These are phyloP conservation scores for Osmanthus fragrans DNA, from an alignment of 257 asterid genomes.

Conservation along the genomic window DNA sequence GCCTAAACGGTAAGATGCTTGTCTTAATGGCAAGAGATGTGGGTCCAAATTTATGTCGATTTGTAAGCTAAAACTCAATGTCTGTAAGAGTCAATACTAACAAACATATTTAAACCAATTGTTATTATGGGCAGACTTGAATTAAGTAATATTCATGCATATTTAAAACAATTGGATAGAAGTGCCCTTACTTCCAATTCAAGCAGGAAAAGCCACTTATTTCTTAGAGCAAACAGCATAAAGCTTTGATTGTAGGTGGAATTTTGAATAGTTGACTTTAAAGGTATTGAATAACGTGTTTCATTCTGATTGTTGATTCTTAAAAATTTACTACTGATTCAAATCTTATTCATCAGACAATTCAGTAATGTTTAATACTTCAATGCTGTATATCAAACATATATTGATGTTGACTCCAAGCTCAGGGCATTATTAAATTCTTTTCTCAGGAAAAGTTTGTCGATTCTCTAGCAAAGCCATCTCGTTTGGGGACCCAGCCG, in stretches of 20 bases:
- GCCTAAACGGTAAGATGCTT: neutral
- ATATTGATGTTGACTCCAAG: constrained; percentile 10
- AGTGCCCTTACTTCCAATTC: no score
- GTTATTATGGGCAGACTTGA: neutral
- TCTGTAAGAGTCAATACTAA: neutral
- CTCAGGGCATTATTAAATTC: constrained; percentile 21
- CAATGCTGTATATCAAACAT: neutral
- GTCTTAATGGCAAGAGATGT: neutral
- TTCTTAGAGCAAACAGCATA: neutral
- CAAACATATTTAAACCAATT: neutral
- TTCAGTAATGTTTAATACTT: no score
- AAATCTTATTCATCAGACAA: no score
- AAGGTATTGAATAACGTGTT: neutral
- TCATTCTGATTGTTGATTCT: neutral
- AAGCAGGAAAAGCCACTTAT: neutral
- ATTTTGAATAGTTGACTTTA: no score
- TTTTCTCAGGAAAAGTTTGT: constrained; percentile 62
- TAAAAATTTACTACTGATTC: neutral
- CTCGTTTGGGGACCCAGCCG: constrained; percentile 54
- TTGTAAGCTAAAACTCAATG: neutral
- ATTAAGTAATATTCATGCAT: neutral
- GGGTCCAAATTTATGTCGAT: neutral
- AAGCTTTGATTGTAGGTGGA: no score
- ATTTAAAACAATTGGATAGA: neutral
- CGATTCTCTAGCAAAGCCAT: constrained; percentile 49